phyloP scores from a whole-genome alignment of 2,329 filamentous ascomycete genomes.

The Ophiostoma sp. region DNA sequence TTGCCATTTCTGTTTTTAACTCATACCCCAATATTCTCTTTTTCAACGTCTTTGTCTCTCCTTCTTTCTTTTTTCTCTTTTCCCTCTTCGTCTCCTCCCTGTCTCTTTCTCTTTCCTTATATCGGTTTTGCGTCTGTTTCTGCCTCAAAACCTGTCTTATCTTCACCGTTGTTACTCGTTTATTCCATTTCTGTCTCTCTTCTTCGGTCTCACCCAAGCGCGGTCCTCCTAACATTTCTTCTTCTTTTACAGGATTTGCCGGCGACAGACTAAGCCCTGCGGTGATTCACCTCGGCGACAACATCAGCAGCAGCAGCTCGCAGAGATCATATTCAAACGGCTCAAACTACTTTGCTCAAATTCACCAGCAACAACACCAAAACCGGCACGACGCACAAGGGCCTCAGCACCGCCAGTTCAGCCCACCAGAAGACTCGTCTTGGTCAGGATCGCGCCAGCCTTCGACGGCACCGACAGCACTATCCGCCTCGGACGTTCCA shows the following conservation, averaged over 20 bases:
- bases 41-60: neutral
- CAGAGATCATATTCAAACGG: constrained; percentile 19
- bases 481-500: neutral
- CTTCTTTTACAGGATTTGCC: constrained; percentile 12
- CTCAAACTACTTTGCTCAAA: constrained; percentile 22
- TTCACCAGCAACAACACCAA: constrained; percentile 17
- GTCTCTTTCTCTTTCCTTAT: neutral
- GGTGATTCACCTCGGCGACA: constrained; percentile 1
- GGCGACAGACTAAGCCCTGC: constrained; percentile 20
- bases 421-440: neutral
- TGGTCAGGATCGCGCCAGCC: neutral
- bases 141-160: neutral
- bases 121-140: neutral
- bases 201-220: neutral
- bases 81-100: neutral
- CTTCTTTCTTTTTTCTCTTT: neutral
- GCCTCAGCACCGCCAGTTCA: constrained; percentile 3
- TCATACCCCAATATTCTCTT: neutral
- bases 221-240: constrained; percentile 9
- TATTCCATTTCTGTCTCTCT: neutral
- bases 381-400: neutral
- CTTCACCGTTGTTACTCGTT: neutral
- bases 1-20: constrained; percentile 2
- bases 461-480: neutral
- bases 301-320: constrained; percentile 20